Conservation (phyloP, 495 filamentous ascomycete genomes). For the Neurospora terricola region DNA sequence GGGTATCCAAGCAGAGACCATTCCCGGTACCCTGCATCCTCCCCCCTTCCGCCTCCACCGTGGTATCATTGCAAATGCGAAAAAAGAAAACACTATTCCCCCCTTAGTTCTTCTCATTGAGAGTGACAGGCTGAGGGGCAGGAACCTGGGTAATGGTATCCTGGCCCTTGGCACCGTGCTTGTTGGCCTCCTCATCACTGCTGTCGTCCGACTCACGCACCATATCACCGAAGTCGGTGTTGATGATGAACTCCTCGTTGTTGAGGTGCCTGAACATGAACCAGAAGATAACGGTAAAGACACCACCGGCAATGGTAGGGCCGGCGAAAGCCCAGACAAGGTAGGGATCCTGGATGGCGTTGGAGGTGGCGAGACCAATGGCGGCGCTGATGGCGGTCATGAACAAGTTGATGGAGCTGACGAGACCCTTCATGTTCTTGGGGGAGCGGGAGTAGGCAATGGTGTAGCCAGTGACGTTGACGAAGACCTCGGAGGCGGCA, state of each 20-base stretch:
- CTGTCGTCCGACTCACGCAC: conserved; percentile 30
- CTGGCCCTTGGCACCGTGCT: background rate
- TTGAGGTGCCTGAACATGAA: conserved; percentile 37
- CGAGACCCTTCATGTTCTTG: conserved; percentile 55
- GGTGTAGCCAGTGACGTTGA: conserved; percentile 58
- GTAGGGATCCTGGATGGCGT: conserved; percentile 49
- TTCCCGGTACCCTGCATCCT: background rate
- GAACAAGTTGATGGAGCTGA: conserved; percentile 50
- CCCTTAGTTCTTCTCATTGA: background rate
- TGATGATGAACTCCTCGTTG: conserved; percentile 34
- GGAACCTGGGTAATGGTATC: background rate
- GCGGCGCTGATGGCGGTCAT: conserved; percentile 46
- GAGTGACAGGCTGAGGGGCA: background rate
- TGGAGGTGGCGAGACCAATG: conserved; percentile 45
- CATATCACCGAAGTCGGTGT: conserved; percentile 26
- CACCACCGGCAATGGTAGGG: conserved; percentile 33
- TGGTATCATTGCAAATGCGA: background rate
- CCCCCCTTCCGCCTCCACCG: background rate
- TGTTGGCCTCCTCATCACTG: conserved; percentile 25
- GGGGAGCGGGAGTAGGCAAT: conserved; percentile 63
- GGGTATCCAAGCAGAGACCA: background rate
- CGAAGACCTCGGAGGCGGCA: conserved; percentile 58
- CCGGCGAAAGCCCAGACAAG: conserved; percentile 45
- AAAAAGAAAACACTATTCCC: background rate
- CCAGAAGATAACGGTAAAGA: conserved; percentile 35